Base-by-base conservation (phyloP, 2,329 filamentous ascomycete genomes). In the Microcera coccophila region DNA sequence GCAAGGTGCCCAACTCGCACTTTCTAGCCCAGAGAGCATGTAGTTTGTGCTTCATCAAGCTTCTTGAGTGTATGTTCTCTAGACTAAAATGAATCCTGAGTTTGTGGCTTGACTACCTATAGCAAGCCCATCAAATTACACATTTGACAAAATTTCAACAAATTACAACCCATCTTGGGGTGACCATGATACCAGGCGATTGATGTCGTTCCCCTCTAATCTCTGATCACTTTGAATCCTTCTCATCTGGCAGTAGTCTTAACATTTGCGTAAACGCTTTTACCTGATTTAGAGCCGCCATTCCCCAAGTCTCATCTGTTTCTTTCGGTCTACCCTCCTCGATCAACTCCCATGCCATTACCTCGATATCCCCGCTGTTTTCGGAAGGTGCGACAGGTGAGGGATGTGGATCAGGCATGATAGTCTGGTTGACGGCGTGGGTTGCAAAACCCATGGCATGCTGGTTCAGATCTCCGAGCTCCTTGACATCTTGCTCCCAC, bases 341-440 rank as follows among this genome's bases (percentile, higher is more conserved):
- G 21, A 68, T 46, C 28, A 67, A 42, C 22, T 67, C 63, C 53
- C 55, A 57, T 5, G 65, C 66, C 38, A 68, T 49, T 21, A 53
- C 58, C 19, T 65, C 55, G 16, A 64, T 46, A 19, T 64, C 64
- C 9, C 53, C 49, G 2, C 48, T 45, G 4, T 41, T 42, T 4
- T 46, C 48, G 4, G 40, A 36, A 22, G 48, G 48, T 4, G 45
- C 17, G 21, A 11, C 24, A 9, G 39, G 26, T 11, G 36, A 28
- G 5, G 38, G 33, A 11, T 49, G 42, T 17, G 44, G 26, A 4
- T 44, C 36, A 8, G 64, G 62, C 39, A 63, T 53, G 19, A 68
- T 42, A 15, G 50, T 48, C 14, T 49, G 50, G 33, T 60, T 60
- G n/a, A 61, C 44, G 4, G 47, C 49, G 4, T 50, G 44, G 7